Base-by-base conservation (phyloP, 176 grass and related monocot genomes). In the Themeda triandra region DNA sequence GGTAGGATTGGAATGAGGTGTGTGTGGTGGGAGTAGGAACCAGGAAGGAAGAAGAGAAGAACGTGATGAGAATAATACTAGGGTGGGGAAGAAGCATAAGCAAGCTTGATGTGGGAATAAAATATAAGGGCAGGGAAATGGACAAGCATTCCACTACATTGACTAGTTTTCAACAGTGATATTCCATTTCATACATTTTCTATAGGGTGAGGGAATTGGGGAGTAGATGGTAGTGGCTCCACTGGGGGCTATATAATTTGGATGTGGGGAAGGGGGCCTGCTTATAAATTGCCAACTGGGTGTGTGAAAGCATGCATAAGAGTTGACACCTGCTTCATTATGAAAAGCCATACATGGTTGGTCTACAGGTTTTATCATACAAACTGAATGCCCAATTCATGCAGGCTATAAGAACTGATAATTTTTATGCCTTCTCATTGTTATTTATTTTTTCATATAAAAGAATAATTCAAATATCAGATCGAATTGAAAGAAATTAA, bases 71-170 rank as follows among this genome's bases (percentile, higher is more conserved):
- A 87, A 86, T 70, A 81, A 82, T 83, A 88, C 81, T 46, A 74
- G 77, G 40, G 36, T 82, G 62, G 49, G 67, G 64, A 56, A 84
- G 83, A 75, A 51, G 80, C 54, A 54, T 68, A 85, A 89, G 64
- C 80, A 82, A 75, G 79, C 58, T 73, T 84, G 85, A 80, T 76
- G 80, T 58, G 39, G 69, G 75, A 77, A 91, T 80, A 90, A 82
- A 86, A 85, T 85, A 86, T 54, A 80, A 79, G 30, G 85, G 45
- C 30, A 37, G 65, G 86, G 87, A 90, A 92, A 90, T 87, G 80
- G 81, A 91, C 92, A 92, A 89, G 78, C 69, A 91, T 96, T 98
- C 86, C 81, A 89, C 88, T 85, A 82, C 78, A 94, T 99, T 99
- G 91, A 99, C 93, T 90, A 85, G 81, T 80, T 88, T 86, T 89